phyloP scores from a whole-genome alignment of 2,329 filamentous ascomycete species.

The Aspergillus candidus region DNA sequence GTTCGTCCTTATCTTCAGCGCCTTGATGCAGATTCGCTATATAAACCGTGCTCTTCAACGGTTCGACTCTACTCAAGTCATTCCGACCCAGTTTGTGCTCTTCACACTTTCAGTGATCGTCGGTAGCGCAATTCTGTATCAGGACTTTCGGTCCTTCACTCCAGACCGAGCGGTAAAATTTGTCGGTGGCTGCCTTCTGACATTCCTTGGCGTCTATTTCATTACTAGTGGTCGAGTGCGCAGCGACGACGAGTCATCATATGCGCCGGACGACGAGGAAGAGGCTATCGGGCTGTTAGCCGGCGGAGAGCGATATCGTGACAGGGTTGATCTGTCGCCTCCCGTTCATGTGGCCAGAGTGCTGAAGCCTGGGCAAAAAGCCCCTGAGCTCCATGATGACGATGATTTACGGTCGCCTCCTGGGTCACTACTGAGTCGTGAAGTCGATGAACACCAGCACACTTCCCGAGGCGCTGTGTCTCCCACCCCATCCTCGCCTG shows the following conservation, averaged over 20 bases:
- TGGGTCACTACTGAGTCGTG: constrained; percentile 30
- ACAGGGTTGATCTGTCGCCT: constrained; percentile 28
- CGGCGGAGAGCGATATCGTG: constrained; percentile 34
- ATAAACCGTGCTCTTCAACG: constrained; percentile 84
- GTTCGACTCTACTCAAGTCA: constrained; percentile 96
- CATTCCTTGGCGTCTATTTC: constrained; percentile 93
- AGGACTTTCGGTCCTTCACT: constrained; percentile 84
- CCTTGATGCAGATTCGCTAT: constrained; percentile 95
- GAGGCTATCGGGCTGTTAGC: constrained; percentile 40
- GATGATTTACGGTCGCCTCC: constrained; percentile 23
- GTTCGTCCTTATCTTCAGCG: constrained; percentile 71
- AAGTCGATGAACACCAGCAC: constrained; percentile 26
- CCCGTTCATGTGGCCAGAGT: constrained; percentile 13
- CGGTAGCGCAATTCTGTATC: constrained; percentile 86
- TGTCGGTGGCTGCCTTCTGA: constrained; percentile 80
- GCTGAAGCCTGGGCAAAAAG: constrained; percentile 15
- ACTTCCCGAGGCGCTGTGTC: constrained; percentile 31
- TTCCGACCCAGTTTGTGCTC: constrained; percentile 93
- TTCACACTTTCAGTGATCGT: constrained; percentile 95
- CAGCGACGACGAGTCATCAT: constrained; percentile 55
- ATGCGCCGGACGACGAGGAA: constrained; percentile 60
- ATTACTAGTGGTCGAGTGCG: constrained; percentile 77
- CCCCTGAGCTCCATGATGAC: constrained; percentile 10
- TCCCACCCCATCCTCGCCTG: constrained; percentile 26
- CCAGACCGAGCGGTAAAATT: constrained; percentile 73